A percentile compares a stretch with the other conserved stretches of the same genome.
These are phyloP conservation scores for Colletotrichum siamense DNA, from an alignment of 2,329 filamentous ascomycete species.

Conservation along the genomic window DNA sequence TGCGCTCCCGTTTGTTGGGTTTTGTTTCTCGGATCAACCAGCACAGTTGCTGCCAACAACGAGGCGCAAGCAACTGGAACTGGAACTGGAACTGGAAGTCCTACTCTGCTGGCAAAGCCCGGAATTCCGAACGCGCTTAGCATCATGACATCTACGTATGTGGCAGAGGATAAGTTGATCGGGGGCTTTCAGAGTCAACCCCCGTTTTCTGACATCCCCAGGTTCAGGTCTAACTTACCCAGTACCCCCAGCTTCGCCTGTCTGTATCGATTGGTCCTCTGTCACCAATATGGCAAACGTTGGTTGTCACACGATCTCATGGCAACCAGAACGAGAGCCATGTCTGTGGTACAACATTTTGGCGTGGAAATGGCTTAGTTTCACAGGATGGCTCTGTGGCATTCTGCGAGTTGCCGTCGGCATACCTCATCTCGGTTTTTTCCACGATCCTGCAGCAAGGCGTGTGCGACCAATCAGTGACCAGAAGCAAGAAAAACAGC, in stretches of 20 bases:
- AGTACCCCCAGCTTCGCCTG: background rate
- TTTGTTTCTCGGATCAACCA: background rate
- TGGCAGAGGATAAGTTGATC: background rate
- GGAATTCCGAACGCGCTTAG: background rate
- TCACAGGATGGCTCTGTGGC: background rate
- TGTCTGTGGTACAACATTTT: background rate
- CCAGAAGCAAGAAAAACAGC: background rate
- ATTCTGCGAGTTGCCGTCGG: slow-evolving; percentile 9
- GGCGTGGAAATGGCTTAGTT: slow-evolving; percentile 1
- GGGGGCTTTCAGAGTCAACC: background rate
- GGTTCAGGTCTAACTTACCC: background rate
- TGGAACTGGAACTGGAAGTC: background rate
- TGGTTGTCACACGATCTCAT: background rate
- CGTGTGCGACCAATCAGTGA: slow-evolving; percentile 11
- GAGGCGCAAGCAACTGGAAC: background rate
- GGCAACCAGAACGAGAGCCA: background rate
- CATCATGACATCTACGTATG: background rate
- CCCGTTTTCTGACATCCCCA: background rate
- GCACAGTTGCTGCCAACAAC: background rate
- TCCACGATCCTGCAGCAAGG: slow-evolving; percentile 25
- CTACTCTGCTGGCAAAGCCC: background rate
- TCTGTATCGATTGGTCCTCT: background rate
- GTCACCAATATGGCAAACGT: background rate
- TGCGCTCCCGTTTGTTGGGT: background rate
- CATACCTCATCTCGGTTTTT: slow-evolving; percentile 22